Conservation (phyloP, 106 monocot species). For the Apostasia shenzhenica region DNA sequence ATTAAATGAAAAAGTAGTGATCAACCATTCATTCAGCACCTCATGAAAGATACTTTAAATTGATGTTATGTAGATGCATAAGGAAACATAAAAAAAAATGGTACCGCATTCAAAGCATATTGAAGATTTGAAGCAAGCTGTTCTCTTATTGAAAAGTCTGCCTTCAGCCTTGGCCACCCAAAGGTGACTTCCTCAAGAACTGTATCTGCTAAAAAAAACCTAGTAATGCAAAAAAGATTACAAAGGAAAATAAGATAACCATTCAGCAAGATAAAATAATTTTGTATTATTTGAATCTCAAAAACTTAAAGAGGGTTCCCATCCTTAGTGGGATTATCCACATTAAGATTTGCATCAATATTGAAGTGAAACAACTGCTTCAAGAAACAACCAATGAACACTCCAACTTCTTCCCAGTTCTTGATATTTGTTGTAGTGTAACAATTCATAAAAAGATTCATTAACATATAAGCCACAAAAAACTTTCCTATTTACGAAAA, state of each 20-base stretch:
- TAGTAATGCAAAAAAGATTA: slow-evolving; percentile 11
- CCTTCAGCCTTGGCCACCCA: slow-evolving; percentile 90
- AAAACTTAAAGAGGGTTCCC: background rate
- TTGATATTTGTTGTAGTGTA: no score
- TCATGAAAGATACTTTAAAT: background rate
- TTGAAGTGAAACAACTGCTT: no score
- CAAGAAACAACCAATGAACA: no score
- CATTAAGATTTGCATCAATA: no score
- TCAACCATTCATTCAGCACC: background rate
- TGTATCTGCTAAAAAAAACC: slow-evolving; percentile 92
- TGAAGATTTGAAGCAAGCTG: slow-evolving; percentile 68
- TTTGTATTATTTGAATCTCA: slow-evolving; percentile 1
- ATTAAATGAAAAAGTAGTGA: background rate
- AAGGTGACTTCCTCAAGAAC: slow-evolving; percentile 91
- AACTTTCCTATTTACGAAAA: no score
- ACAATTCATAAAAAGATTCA: no score
- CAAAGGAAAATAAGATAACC: background rate
- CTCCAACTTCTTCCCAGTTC: no score
- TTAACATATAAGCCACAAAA: no score
- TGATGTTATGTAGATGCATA: slow-evolving; percentile 4
- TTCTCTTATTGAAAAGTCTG: slow-evolving; percentile 44
- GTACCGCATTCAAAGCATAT: slow-evolving; percentile 72
- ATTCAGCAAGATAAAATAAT: background rate
- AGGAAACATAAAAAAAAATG: background rate
- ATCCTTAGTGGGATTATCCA: no score